Conservation (phyloP, 2,329 filamentous ascomycete species). For the Apiospora kogelbergensis region DNA sequence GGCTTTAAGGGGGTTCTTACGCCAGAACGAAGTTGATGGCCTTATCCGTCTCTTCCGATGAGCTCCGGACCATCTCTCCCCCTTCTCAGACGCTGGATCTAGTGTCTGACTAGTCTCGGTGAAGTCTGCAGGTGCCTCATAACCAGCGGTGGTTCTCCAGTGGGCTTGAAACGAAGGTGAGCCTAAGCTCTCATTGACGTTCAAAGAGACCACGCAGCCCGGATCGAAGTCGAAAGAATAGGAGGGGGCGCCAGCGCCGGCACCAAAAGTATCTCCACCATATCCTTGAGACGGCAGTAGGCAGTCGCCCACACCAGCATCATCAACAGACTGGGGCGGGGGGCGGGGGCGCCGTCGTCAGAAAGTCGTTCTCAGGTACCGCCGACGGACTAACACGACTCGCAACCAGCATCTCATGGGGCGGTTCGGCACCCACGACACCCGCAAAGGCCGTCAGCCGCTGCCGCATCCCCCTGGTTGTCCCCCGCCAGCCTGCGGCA, state of each 20-base stretch:
- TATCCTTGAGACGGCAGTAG: background rate
- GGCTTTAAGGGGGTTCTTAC: constrained; percentile 35
- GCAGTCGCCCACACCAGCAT: background rate
- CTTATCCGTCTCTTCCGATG: constrained; percentile 39
- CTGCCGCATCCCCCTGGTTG: constrained; percentile 42
- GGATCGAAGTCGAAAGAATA: background rate
- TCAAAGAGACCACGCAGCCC: background rate
- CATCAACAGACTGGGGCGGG: too few relatives aligned
- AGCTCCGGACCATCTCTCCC: background rate
- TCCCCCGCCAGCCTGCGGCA: constrained; percentile 36
- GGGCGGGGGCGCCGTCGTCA: background rate
- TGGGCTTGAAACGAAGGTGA: constrained; percentile 45
- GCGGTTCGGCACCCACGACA: constrained; percentile 6
- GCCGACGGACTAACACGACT: background rate
- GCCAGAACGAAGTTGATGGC: constrained; percentile 55
- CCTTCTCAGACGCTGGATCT: background rate
- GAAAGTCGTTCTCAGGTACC: background rate
- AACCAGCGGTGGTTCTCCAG: constrained; percentile 6
- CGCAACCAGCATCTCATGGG: background rate
- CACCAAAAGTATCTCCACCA: background rate
- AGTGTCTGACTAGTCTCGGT: background rate
- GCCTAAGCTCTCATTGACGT: constrained; percentile 31
- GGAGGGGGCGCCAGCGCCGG: background rate
- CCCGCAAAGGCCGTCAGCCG: constrained; percentile 25
- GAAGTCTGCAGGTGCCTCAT: background rate